phyloP scores from a whole-genome alignment of 768 basidiomycete species.

The Scleroderma bovista region DNA sequence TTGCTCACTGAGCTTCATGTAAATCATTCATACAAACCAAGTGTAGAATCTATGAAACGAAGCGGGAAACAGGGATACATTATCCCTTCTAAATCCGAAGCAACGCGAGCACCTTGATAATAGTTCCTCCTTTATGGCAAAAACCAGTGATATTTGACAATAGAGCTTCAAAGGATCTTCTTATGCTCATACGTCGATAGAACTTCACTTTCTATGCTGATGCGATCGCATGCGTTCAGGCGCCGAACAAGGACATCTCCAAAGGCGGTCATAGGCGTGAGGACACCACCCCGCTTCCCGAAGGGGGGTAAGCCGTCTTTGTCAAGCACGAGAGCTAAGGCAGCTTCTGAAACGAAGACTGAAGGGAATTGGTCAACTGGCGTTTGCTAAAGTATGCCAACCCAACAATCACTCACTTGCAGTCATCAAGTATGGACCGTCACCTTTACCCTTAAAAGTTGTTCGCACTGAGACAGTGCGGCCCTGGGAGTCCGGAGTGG shows the following conservation, averaged over 20 bases:
- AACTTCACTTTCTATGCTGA: conserved; percentile 53
- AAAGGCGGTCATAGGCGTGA: conserved; percentile 81
- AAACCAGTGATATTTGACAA: no score
- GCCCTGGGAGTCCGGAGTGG: conserved; percentile 38
- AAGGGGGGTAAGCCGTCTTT: conserved; percentile 49
- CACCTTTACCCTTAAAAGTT: conserved; percentile 59
- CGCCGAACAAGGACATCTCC: conserved; percentile 72
- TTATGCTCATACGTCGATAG: no score
- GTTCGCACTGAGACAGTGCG: conserved; percentile 48
- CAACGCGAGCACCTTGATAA: no score
- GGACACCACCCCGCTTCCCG: conserved; percentile 63
- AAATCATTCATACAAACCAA: no score
- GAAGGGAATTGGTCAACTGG: not conserved
- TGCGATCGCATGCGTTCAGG: conserved; percentile 49
- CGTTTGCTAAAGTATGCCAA: no score
- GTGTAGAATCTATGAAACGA: no score
- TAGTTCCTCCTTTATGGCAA: no score
- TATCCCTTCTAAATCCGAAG: no score
- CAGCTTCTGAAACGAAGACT: conserved; percentile 80
- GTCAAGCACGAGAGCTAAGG: conserved; percentile 61
- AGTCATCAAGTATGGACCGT: conserved; percentile 67
- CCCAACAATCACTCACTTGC: conserved; percentile 35
- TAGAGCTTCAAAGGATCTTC: no score
- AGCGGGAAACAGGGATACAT: no score
- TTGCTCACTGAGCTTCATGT: no score